These are phyloP conservation scores for Boeremia lycopersici DNA, from an alignment of 2,329 filamentous ascomycete genomes.

Conservation along the genomic window DNA sequence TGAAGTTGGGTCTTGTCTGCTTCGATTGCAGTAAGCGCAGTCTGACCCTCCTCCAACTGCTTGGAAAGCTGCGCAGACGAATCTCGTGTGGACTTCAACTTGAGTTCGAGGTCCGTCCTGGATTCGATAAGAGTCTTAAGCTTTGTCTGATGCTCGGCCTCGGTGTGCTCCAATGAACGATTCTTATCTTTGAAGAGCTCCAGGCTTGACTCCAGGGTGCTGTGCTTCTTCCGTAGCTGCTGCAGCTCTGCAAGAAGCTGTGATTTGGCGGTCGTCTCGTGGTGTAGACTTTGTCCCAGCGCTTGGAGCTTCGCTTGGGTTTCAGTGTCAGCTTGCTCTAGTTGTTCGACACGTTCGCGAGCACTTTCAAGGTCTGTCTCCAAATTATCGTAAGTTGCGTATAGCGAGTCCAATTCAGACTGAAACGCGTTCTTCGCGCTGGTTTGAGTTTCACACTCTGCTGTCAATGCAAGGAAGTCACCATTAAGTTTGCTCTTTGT, in stretches of 20 bases:
- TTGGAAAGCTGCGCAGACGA: slow-evolving; percentile 26
- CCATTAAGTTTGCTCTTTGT: slow-evolving; percentile 28
- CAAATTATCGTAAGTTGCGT: slow-evolving; percentile 20
- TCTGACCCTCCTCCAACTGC: slow-evolving; percentile 27
- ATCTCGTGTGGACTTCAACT: slow-evolving; percentile 27
- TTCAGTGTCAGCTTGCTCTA: slow-evolving; percentile 28
- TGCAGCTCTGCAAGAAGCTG: slow-evolving; percentile 12
- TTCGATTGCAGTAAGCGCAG: slow-evolving; percentile 33
- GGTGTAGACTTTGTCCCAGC: slow-evolving; percentile 18
- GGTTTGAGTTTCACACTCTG: slow-evolving; percentile 21
- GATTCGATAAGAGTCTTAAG: slow-evolving; percentile 27
- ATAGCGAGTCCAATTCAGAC: slow-evolving; percentile 30
- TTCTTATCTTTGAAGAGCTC: slow-evolving; percentile 22
- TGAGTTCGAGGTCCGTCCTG: slow-evolving; percentile 27
- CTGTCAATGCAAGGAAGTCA: slow-evolving; percentile 21
- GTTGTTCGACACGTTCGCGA: slow-evolving; percentile 22
- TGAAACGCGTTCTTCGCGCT: slow-evolving; percentile 22
- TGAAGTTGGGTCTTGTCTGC: slow-evolving; percentile 26
- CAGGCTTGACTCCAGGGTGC: slow-evolving; percentile 23
- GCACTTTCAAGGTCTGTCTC: slow-evolving; percentile 30
- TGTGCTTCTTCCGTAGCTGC: slow-evolving; percentile 11
- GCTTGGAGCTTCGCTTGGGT: slow-evolving; percentile 28
- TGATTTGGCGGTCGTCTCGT: slow-evolving; percentile 13
- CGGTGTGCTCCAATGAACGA: slow-evolving; percentile 22
- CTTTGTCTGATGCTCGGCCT: slow-evolving; percentile 23